Conservation (phyloP, 805 yeast species). For the Ogataea neopini region DNA sequence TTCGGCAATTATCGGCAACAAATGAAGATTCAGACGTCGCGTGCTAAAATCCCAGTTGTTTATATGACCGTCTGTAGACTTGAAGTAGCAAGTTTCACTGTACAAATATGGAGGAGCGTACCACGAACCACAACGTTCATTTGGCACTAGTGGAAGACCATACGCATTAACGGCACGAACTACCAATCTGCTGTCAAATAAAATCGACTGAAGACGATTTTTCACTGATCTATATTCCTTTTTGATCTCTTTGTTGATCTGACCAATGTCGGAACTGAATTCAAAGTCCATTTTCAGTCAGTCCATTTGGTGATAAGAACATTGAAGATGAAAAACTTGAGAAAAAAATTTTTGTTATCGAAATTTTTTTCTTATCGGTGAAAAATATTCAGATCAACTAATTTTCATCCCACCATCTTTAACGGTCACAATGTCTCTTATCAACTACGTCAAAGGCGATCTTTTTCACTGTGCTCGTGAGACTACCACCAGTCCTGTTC, state of each 20-base stretch:
- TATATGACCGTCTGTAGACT: slow-evolving; percentile 90
- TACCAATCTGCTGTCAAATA: slow-evolving; percentile 59
- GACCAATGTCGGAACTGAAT: slow-evolving; percentile 20
- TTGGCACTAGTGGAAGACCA: slow-evolving; percentile 55
- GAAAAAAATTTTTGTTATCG: neutral
- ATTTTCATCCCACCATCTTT: slow-evolving; percentile 4
- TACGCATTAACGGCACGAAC: slow-evolving; percentile 38
- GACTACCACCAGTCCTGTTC: slow-evolving; percentile 35
- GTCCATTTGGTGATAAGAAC: neutral
- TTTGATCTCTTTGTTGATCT: slow-evolving; percentile 41
- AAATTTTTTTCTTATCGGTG: neutral
- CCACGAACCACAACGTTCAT: slow-evolving; percentile 89
- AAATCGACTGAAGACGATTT: slow-evolving; percentile 72
- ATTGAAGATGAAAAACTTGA: no score
- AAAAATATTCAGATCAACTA: no score
- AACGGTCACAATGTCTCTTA: slow-evolving; percentile 20
- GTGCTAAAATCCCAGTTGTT: slow-evolving; percentile 77
- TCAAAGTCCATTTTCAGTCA: slow-evolving; percentile 18
- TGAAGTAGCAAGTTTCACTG: slow-evolving; percentile 65
- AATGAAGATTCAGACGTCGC: slow-evolving; percentile 72
- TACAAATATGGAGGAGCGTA: slow-evolving; percentile 53
- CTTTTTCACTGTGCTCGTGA: slow-evolving; percentile 42
- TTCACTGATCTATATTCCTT: slow-evolving; percentile 51
- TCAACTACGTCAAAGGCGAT: slow-evolving; percentile 56
- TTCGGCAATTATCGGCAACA: slow-evolving; percentile 48